A percentile compares a stretch with the other conserved stretches of the same genome.
Evolutionary conservation across 2,329 filamentous ascomycete genomes (phyloP).

Genomic region (Aspergillus sp.): DNA sequence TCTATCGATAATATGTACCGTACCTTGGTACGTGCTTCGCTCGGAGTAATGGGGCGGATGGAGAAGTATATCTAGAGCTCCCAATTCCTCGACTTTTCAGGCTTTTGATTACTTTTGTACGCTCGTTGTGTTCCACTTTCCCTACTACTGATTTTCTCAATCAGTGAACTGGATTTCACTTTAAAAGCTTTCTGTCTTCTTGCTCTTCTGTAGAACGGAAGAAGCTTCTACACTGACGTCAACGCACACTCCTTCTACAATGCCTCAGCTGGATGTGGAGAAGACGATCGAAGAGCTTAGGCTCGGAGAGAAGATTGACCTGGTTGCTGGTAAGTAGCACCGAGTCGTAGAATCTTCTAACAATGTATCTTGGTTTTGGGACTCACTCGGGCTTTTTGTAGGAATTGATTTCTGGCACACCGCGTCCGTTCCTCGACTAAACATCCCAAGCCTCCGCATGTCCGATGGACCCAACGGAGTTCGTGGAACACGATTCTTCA

Average conservation of each 20-base stretch:
- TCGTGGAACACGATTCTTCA: constrained; percentile 67
- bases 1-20: neutral
- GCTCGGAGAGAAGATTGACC: constrained; percentile 58
- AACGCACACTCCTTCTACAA: constrained; percentile 15
- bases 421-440: constrained; percentile 60
- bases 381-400: constrained; percentile 13
- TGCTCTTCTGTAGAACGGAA: constrained; percentile 7
- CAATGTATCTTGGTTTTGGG: neutral
- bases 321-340: constrained; percentile 34
- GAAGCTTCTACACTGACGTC: neutral
- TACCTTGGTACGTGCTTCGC: neutral
- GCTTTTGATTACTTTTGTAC: neutral
- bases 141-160: neutral
- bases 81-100: neutral
- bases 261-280: constrained; percentile 39
- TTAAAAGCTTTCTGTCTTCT: neutral
- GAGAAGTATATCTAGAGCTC: constrained; percentile 14
- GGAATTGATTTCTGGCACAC: constrained; percentile 68
- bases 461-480: constrained; percentile 71
- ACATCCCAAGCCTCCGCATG: constrained; percentile 64
- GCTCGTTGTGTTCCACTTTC: neutral
- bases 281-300: constrained; percentile 55
- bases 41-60: neutral
- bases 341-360: neutral
- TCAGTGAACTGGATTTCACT: neutral